Percentiles rank a stretch among this genome's conserved stretches.
Conservation (phyloP, 176 grass and related monocot species). For the Carex cristatella region DNA sequence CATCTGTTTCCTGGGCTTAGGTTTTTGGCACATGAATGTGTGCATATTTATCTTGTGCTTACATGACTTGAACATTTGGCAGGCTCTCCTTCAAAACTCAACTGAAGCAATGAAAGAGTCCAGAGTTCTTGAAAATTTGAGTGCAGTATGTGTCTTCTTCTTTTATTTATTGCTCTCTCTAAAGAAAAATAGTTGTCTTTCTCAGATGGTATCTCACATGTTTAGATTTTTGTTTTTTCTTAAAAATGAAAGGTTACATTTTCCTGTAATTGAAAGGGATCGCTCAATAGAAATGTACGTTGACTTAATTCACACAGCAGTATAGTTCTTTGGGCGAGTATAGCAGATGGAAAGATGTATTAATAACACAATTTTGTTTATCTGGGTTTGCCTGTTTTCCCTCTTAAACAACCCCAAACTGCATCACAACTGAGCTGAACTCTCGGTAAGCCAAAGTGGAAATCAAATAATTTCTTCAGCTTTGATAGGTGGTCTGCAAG, state of each 20-base stretch:
- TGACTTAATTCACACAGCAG: not conserved
- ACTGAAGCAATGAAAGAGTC: conserved; percentile 80
- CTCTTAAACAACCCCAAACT: not conserved
- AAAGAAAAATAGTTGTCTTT: not conserved
- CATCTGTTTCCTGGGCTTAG: not conserved
- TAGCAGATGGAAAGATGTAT: not conserved
- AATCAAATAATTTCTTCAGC: not conserved
- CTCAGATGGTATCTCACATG: not conserved
- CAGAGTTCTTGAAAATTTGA: conserved; percentile 62
- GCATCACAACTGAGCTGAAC: not conserved
- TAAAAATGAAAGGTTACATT: not conserved
- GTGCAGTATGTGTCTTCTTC: conserved; percentile 38
- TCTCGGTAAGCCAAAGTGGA: not conserved
- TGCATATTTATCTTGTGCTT: not conserved
- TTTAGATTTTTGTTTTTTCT: not conserved
- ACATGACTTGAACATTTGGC: conserved; percentile 28
- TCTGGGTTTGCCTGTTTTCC: not conserved
- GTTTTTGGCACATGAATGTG: conserved; percentile 7
- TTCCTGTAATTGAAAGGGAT: not conserved
- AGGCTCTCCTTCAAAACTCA: conserved; percentile 54
- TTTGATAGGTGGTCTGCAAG: not conserved
- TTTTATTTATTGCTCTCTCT: not conserved
- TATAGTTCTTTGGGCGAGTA: not conserved
- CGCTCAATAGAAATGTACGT: not conserved
- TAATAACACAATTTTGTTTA: not conserved